Percentiles rank a stretch among this genome's conserved stretches.
phyloP scores from a whole-genome alignment of 805 yeast species.

The Lachancea dasiensis region DNA sequence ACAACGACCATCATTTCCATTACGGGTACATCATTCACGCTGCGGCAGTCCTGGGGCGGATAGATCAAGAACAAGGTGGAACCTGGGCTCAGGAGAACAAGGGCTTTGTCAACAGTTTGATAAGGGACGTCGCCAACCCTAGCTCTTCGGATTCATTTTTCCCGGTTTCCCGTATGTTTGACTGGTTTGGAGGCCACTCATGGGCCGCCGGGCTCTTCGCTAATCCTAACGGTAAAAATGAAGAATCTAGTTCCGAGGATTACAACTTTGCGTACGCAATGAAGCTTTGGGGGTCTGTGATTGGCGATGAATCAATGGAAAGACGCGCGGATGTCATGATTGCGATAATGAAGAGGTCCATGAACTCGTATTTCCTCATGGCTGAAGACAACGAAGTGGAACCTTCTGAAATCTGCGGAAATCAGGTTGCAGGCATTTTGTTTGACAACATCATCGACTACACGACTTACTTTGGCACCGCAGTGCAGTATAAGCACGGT shows the following conservation, averaged over 20 bases:
- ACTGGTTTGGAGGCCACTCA: constrained; percentile 68
- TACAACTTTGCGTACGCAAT: constrained; percentile 62
- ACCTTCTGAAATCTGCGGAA: constrained; percentile 46
- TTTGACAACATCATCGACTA: constrained; percentile 70
- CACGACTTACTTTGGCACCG: constrained; percentile 63
- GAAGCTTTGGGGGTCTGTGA: constrained; percentile 61
- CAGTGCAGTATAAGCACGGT: constrained; percentile 63
- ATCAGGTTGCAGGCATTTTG: constrained; percentile 62
- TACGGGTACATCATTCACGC: constrained; percentile 80
- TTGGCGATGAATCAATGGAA: constrained; percentile 47
- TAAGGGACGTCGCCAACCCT: constrained; percentile 68
- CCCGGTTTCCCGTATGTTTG: constrained; percentile 62
- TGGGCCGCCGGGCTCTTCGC: constrained; percentile 67
- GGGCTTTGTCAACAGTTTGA: constrained; percentile 53
- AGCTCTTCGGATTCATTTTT: constrained; percentile 44
- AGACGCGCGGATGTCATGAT: constrained; percentile 54
- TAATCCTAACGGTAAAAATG: constrained; percentile 63
- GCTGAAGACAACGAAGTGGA: constrained; percentile 41
- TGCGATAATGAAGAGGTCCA: constrained; percentile 46
- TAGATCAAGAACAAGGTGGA: constrained; percentile 49
- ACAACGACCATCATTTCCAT: constrained; percentile 86
- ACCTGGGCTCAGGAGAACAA: constrained; percentile 43
- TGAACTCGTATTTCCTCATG: constrained; percentile 52
- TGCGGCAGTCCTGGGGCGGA: constrained; percentile 70
- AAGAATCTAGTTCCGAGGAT: constrained; percentile 68